phyloP scores from a whole-genome alignment of 1,284 basidiomycete species.

The Fomes fomentarius region DNA sequence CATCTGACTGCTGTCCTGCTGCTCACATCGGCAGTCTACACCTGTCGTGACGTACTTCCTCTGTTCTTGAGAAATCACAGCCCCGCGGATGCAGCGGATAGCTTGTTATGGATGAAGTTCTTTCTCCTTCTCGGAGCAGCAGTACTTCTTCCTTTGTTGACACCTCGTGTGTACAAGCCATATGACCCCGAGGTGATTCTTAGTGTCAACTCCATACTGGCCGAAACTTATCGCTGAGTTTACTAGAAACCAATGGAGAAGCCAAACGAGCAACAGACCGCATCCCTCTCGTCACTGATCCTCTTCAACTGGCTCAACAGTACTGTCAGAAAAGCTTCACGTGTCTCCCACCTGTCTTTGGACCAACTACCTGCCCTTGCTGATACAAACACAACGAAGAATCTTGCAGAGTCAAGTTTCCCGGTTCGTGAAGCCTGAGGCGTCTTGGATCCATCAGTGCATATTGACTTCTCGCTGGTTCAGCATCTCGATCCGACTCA shows the following conservation, averaged over 20 bases:
- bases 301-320: slow-evolving; percentile 61
- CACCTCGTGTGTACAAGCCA: slow-evolving; percentile 50
- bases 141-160: slow-evolving; percentile 46
- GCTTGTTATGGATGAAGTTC: slow-evolving; percentile 41
- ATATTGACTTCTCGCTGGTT: no score
- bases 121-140: slow-evolving; percentile 44
- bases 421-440: slow-evolving; percentile 29
- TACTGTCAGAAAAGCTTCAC: slow-evolving; percentile 33
- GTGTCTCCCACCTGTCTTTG: slow-evolving; percentile 30
- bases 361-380: slow-evolving; percentile 45
- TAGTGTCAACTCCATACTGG: no score
- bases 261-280: slow-evolving; percentile 68
- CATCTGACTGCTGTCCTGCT: slow-evolving; percentile 37
- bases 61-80: slow-evolving; percentile 43
- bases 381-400: slow-evolving; percentile 46
- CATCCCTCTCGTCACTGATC: slow-evolving; percentile 56
- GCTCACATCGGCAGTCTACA: slow-evolving; percentile 45
- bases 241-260: slow-evolving; percentile 44
- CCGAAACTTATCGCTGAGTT: background rate
- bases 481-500: slow-evolving; percentile 34
- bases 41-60: slow-evolving; percentile 56
- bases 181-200: slow-evolving; percentile 38
- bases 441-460: no score
- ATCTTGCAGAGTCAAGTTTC: slow-evolving; percentile 41
- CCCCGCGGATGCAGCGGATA: slow-evolving; percentile 45